Evolutionary conservation across 2,329 filamentous ascomycete species (phyloP), one percentile per base, ranked within the genome.

Genomic region (Trichothecium roseum): DNA sequence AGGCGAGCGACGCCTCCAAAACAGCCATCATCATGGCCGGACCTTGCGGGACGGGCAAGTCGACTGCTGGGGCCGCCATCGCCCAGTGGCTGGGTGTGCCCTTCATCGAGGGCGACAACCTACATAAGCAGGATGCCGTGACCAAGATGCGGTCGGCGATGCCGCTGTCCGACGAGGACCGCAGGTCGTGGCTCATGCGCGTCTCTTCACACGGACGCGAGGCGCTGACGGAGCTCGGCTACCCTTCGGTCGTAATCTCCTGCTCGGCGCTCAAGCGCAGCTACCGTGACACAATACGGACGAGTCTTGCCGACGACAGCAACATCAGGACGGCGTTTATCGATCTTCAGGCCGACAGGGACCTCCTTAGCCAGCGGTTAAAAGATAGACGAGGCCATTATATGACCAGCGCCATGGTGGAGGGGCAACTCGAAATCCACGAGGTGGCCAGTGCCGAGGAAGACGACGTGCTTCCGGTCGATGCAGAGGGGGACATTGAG

Each of bases 11-110:
- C 60, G 68, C 45, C 41, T 48, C 2, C 4, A 53, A 49, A 37
- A 54, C 45, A 4, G 46, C 54, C 3, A 41, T 62, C 12, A 35
- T 64, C 5, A 41, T 63, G 13, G 52, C 55, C 4, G 60, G 62
- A 1, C 61, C 60, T 4, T 60, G 58, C 35, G 61, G 59, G 4
- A 56, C 54, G n/a, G 60, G 60, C 3, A 63, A 63, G 42, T 55
- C 57, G 0, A 63, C 58, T 0, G 36, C 63, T 0, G 56, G 52
- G 3, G 37, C 41, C n/a, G 41, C 47, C 1, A 34, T 64, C n/a
- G 49, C 54, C 0, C 32, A 43, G 1, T 43, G 31, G 8, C 40
- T 62, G 0, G 37, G 43, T 12, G 44, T 50, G 3, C 53, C 59
- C 1, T 59, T 55, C 40, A 52, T 64, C n/a, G 60, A 65, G 40